A percentile compares a stretch with the other conserved stretches of the same genome.
Evolutionary conservation across 2,329 filamentous ascomycete genomes (phyloP).

Genomic region (Microdochium trichocladiopsis): DNA sequence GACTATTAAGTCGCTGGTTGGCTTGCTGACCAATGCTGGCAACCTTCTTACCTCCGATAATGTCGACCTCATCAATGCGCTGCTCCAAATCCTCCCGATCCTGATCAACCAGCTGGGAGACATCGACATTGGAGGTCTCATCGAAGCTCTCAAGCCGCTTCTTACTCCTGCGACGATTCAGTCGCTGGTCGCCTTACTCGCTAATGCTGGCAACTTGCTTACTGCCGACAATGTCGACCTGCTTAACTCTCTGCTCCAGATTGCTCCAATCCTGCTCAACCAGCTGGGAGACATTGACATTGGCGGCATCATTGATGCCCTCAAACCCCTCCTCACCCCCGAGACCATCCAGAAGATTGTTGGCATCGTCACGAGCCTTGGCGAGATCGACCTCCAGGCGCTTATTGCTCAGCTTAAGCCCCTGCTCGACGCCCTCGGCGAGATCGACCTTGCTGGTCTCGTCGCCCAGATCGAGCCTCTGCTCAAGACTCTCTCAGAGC

Average conservation of each 20-base stretch:
- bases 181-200: no score
- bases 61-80: background rate
- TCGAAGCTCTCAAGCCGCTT: background rate
- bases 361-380: conserved; percentile 20
- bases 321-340: conserved; percentile 11
- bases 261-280: no score
- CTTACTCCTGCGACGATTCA: background rate
- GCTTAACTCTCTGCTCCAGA: no score
- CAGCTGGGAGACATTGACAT: no score
- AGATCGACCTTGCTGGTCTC: conserved; percentile 18
- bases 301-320: conserved; percentile 1
- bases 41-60: background rate
- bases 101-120: background rate
- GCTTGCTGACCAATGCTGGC: background rate
- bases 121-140: background rate
- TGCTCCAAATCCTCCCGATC: background rate
- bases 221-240: no score
- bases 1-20: background rate
- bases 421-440: conserved; percentile 14
- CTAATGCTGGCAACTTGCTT: no score
- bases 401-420: conserved; percentile 15
- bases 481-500: conserved; percentile 18
- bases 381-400: conserved; percentile 23
- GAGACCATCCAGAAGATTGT: no score
- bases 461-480: conserved; percentile 18